Base-by-base conservation (phyloP, 306 rosid genomes). In the Trifolium pratense region DNA sequence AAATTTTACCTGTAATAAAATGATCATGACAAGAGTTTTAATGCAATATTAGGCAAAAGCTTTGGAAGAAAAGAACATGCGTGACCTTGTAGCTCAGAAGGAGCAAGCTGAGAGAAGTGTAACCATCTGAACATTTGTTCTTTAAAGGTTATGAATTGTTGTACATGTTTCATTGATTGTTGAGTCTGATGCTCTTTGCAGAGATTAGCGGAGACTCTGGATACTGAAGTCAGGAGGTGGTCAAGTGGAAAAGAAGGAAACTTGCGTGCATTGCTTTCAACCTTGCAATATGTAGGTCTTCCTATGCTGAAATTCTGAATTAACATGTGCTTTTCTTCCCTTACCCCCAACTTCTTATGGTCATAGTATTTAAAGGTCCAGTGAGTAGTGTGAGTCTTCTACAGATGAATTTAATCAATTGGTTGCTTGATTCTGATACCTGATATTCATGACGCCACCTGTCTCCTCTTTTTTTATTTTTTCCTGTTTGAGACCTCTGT, bases 241-340 rank as follows among this genome's bases (percentile, higher is more conserved):
- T 94, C 97, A 65, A 88, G 89, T 69, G 99, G 97, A 78, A 94
- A 94, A 86, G 99, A 94, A 87, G 99, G 99, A 51, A 94, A 94
- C 79, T 76, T 94, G 89, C 99, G 99, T 20, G 97, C 99, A 61
- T 81, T 94, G 73, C 96, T 94, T 68, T 94, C 99, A 46, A 94
- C 99, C 69, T 83, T 94, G 84, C 99, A 94, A 94, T 94, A 94
- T 84, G 99, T 94, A 87, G 65, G 97, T 87, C 74, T 82, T 77
- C 13, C 34, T 75, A 16, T 70, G 72, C 75, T 77, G 58, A 66
- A 48, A 39, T 58, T 74, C 69, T 77, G 61, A 75, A 56, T 37
- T 46, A 75, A 9, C 17, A 29, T 32, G 8, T 71, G 43, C 43
- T 52, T 4, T 57, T 70, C 42, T 68, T 25, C 65, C 65, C 58